Conservation (phyloP, 345 rosid genomes). For the Capsella bursapastoris region DNA sequence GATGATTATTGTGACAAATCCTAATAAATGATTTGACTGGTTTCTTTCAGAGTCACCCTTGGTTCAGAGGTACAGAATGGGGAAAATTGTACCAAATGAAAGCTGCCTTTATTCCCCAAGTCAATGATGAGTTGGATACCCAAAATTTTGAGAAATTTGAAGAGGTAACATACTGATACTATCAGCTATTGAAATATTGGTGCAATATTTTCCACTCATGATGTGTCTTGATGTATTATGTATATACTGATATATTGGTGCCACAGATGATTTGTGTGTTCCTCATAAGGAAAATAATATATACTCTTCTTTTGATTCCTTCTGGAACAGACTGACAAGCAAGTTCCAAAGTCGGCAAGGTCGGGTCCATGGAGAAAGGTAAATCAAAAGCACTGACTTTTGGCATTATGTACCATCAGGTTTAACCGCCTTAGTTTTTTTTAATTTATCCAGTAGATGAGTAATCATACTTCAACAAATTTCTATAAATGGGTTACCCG, state of each 20-base stretch:
- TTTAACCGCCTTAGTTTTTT: not conserved
- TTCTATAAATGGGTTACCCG: not conserved
- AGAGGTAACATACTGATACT: constrained; percentile 61
- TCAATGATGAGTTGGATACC: constrained; percentile 97
- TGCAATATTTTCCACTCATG: not conserved
- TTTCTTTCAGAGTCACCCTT: constrained; percentile 76
- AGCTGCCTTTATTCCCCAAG: constrained; percentile 98
- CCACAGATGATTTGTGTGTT: constrained; percentile 25
- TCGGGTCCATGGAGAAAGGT: constrained; percentile 97
- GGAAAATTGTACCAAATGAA: constrained; percentile 81
- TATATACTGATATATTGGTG: constrained; percentile 21
- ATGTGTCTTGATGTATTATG: constrained; percentile 23
- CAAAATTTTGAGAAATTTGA: constrained; percentile 98
- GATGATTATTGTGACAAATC: not conserved
- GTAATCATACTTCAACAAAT: not conserved
- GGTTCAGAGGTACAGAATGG: constrained; percentile 89
- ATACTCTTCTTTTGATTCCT: constrained; percentile 40
- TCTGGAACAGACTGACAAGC: constrained; percentile 68
- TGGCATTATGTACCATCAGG: constrained; percentile 10
- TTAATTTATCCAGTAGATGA: constrained; percentile 4
- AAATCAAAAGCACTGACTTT: constrained; percentile 17
- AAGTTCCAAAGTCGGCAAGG: constrained; percentile 62
- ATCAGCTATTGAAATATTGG: constrained; percentile 15
- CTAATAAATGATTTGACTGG: constrained; percentile 34
- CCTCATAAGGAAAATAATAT: constrained; percentile 23